These are phyloP conservation scores for Paecilomyces dactylethromorphus DNA, from an alignment of 2,329 filamentous ascomycete genomes.

Conservation along the genomic window DNA sequence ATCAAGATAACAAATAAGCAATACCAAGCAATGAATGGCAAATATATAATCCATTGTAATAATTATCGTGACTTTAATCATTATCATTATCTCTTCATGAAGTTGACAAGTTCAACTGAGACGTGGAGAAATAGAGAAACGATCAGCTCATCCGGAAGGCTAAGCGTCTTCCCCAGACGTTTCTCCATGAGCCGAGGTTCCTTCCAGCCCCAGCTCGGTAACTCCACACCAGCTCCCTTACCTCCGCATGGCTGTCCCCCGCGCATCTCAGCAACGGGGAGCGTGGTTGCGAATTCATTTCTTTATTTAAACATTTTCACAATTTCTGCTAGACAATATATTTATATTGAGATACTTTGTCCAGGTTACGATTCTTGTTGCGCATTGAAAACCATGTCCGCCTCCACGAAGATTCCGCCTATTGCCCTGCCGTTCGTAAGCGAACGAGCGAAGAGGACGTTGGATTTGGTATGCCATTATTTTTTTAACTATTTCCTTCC, in stretches of 20 bases:
- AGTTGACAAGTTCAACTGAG: too few species aligned
- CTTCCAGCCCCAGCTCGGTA: slow-evolving; percentile 16
- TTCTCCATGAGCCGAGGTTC: slow-evolving; percentile 18
- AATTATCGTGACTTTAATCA: too few species aligned
- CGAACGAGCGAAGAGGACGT: slow-evolving; percentile 73
- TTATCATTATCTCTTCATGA: too few species aligned
- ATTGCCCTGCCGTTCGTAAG: slow-evolving; percentile 64
- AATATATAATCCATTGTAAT: neutral
- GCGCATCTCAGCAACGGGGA: neutral
- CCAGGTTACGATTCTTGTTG: neutral
- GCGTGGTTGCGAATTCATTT: neutral
- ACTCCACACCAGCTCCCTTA: slow-evolving; percentile 10
- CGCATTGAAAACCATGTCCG: slow-evolving; percentile 38
- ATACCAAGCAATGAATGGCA: neutral
- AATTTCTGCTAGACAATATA: too few species aligned
- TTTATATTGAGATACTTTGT: too few species aligned
- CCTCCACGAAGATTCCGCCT: slow-evolving; percentile 48
- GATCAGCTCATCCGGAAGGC: neutral
- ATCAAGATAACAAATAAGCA: neutral
- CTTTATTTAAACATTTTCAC: too few species aligned
- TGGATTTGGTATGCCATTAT: slow-evolving; percentile 57
- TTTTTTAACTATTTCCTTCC: neutral
- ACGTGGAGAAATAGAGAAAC: too few species aligned
- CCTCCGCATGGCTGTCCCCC: neutral
- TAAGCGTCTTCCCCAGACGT: neutral